Evolutionary conservation across 352 stramenopile genomes (phyloP).

Genomic region (Pythium grandisporangium): DNA sequence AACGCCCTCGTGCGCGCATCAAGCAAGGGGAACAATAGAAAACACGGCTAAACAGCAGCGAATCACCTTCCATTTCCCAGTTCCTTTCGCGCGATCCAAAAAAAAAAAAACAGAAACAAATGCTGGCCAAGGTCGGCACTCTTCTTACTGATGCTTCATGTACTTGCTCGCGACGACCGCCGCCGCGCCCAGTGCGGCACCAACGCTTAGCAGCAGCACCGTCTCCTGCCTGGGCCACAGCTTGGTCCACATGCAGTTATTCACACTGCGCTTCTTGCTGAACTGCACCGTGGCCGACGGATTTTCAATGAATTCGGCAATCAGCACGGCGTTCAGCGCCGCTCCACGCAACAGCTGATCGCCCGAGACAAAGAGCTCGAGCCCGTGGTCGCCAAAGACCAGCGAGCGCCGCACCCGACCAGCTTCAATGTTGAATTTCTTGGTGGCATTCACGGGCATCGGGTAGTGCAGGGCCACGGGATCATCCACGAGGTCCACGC

Average conservation of each 20-base stretch:
- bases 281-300: constrained; percentile 49
- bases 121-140: background rate
- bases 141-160: constrained; percentile 25
- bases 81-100: too few relatives aligned
- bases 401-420: constrained; percentile 91
- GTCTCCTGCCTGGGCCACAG: constrained; percentile 4
- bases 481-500: constrained; percentile 93
- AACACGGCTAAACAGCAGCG: too few relatives aligned
- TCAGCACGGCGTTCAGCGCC: constrained; percentile 96
- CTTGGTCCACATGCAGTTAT: background rate
- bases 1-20: constrained; percentile 19
- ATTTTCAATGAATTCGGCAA: constrained; percentile 89
- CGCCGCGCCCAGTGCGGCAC: constrained; percentile 23
- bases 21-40: constrained; percentile 25
- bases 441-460: constrained; percentile 96
- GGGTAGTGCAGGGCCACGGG: constrained; percentile 85
- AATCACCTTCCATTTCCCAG: too few relatives aligned
- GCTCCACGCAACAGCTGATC: constrained; percentile 96
- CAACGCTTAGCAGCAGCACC: constrained; percentile 18
- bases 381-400: constrained; percentile 93
- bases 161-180: constrained; percentile 22
- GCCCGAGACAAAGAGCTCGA: constrained; percentile 97
- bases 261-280: constrained; percentile 43
- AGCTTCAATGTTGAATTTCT: constrained; percentile 98
- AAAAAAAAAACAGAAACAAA: constrained; percentile 21